Conservation (phyloP, 257 asterid species). For the Nicotiana noctiflora region DNA sequence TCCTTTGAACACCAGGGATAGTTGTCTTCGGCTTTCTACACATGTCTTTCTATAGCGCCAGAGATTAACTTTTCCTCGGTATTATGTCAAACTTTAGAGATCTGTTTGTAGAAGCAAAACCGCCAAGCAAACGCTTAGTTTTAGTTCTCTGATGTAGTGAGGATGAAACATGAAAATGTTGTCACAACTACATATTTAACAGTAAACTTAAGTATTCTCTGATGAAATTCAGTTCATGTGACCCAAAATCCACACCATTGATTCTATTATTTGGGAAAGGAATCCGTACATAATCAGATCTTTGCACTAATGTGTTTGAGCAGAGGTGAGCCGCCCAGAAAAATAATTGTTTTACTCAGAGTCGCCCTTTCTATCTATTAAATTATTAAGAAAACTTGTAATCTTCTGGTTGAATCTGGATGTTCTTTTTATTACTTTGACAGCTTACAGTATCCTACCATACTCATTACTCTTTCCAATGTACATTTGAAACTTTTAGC, state of each 20-base stretch:
- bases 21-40: background rate
- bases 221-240: background rate
- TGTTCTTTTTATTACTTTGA: conserved; percentile 3
- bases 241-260: background rate
- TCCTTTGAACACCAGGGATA: background rate
- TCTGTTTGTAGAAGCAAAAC: background rate
- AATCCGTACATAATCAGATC: conserved; percentile 3
- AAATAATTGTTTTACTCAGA: background rate
- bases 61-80: background rate
- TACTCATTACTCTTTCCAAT: background rate
- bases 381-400: background rate
- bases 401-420: background rate
- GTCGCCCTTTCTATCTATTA: background rate
- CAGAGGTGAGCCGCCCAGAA: conserved; percentile 2
- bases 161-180: background rate
- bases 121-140: background rate
- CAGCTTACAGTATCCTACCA: background rate
- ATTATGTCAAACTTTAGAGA: background rate
- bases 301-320: conserved; percentile 12
- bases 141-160: background rate
- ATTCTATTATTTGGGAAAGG: background rate
- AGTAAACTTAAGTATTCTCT: background rate
- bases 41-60: background rate
- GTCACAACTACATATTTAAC: background rate
- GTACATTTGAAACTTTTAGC: conserved; percentile 9